Evolutionary conservation across 2,329 filamentous ascomycete genomes (phyloP), one percentile per base, ranked within the genome.

Genomic region (Trichoderma polysporum): DNA sequence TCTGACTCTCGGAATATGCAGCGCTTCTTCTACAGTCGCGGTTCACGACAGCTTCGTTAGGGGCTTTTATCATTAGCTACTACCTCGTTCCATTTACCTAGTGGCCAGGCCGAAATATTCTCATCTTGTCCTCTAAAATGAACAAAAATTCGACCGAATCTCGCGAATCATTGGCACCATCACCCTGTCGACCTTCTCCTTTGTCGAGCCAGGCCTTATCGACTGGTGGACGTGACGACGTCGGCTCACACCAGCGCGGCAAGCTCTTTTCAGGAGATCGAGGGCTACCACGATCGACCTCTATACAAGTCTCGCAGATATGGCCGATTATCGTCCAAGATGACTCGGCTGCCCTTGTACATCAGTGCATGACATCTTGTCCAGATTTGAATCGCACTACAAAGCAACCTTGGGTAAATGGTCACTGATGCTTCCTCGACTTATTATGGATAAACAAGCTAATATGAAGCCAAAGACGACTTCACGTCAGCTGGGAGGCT

Each of bases 331-430:
- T 31, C 5, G 25, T 25, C 25, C 58, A 47, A 45, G 33, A 52
- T 12, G 31, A 29, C 15, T 63, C 67, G 2, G 27, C 66, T 2
- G 66, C 63, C 6, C 56, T 22, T 13, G 33, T 62, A 8, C 27
- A 66, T 6, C 33, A 65, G 22, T 59, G 66, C 54, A 67, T 68
- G 59, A 60, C 29, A 35, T 71, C 70, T 6, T 71, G 70, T 19
- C 70, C 70, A 31, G 69, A 71, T 31, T 57, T 70, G n/a, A 61
- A 68, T 27, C 27, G 27, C 15, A 8, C 37, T 5, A 15, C 64
- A 19, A 63, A 47, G 17, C 49, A 63, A 15, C 61, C 37, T 9
- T 68, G 59, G 54, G 68, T 68, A 64, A 45, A 15, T 27, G 19
- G 25, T 25, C 2, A 6, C 13, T 19, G 5, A 33, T 5, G 31